A percentile compares a stretch with the other conserved stretches of the same genome.
These are phyloP conservation scores for Solanum dulcamara DNA, from an alignment of 257 asterid species.

Conservation along the genomic window DNA sequence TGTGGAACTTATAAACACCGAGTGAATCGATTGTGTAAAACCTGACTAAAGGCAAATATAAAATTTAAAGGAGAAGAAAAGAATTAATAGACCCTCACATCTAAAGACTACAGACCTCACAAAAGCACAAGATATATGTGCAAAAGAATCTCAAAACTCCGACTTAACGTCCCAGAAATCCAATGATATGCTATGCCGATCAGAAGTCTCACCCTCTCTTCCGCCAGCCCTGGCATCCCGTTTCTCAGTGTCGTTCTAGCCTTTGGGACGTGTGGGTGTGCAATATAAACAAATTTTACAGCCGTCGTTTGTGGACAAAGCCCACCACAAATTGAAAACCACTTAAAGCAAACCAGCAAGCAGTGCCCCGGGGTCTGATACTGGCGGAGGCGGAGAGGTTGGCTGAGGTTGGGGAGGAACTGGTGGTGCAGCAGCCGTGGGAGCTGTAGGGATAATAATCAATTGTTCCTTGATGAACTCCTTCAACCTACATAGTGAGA, in stretches of 20 bases:
- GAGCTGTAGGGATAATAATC: conserved; percentile 45
- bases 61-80: not conserved
- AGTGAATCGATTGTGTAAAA: conserved; percentile 17
- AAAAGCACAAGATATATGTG: conserved; percentile 32
- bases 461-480: conserved; percentile 80
- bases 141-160: conserved; percentile 48
- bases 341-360: conserved; percentile 77
- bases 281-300: conserved; percentile 32
- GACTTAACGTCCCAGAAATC: conserved; percentile 16
- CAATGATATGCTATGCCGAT: conserved; percentile 8
- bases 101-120: conserved; percentile 12
- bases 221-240: conserved; percentile 46
- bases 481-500: conserved; percentile 41
- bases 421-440: conserved; percentile 30
- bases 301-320: not conserved
- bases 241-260: not conserved
- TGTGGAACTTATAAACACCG: conserved; percentile 18
- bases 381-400: conserved; percentile 30
- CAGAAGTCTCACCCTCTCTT: conserved; percentile 17
- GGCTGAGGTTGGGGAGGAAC: conserved; percentile 48
- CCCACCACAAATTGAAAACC: not conserved
- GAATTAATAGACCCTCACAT: conserved; percentile 4
- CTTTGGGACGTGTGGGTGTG: conserved; percentile 5
- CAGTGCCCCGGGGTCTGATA: conserved; percentile 61
- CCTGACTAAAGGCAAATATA: conserved; percentile 11